phyloP scores from a whole-genome alignment of 352 stramenopile genomes.

The Phytopythium cucurbitacearum region DNA sequence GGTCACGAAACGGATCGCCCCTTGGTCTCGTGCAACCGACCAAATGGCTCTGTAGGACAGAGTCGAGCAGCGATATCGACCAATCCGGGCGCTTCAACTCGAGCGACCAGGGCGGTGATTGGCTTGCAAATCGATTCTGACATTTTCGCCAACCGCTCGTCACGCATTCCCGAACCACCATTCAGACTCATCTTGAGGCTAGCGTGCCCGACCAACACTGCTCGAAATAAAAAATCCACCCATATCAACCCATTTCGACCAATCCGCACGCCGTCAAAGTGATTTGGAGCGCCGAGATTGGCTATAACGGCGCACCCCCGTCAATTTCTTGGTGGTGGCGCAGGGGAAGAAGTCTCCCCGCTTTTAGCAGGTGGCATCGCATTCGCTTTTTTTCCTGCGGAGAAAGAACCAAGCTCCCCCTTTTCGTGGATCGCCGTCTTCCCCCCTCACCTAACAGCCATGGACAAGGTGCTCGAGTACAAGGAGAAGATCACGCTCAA shows the following conservation, averaged over 20 bases:
- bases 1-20: too few species aligned
- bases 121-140: too few species aligned
- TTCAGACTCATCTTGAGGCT: too few species aligned
- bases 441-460: slow-evolving; percentile 12
- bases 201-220: too few species aligned
- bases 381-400: slow-evolving; percentile 24
- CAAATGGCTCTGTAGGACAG: too few species aligned
- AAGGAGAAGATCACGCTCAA: slow-evolving; percentile 78
- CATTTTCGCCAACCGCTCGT: too few species aligned
- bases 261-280: not conserved
- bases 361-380: slow-evolving; percentile 14
- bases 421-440: not conserved
- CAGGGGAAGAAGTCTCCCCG: not conserved
- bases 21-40: too few species aligned
- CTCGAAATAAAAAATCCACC: slow-evolving; percentile 6
- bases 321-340: not conserved
- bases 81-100: too few species aligned
- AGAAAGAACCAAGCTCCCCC: slow-evolving; percentile 28
- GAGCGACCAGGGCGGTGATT: too few species aligned
- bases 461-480: slow-evolving; percentile 84
- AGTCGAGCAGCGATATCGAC: too few species aligned
- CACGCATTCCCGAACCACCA: too few species aligned
- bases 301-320: slow-evolving; percentile 5
- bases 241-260: not conserved
- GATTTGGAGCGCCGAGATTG: slow-evolving; percentile 8